Percentiles rank a stretch among this genome's conserved stretches.
Conservation (phyloP, 176 grass and related monocot species). For the Musa acuminata region DNA sequence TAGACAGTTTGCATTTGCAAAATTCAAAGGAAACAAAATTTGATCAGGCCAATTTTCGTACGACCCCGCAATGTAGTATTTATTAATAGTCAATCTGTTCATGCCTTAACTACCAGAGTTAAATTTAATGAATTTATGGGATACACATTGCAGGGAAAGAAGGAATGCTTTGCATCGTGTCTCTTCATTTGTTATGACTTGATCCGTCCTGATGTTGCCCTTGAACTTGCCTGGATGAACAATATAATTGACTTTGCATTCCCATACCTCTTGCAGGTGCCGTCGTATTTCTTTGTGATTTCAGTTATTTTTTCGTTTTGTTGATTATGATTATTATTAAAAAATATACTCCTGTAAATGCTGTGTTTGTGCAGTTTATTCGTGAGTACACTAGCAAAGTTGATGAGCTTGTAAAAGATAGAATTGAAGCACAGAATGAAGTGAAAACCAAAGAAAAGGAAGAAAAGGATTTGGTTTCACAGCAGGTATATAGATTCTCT, state of each 20-base stretch:
- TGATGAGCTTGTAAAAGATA: constrained; percentile 82
- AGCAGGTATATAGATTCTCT: constrained; percentile 47
- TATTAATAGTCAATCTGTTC: neutral
- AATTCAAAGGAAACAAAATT: neutral
- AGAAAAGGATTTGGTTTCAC: constrained; percentile 82
- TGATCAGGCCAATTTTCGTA: too few relatives aligned
- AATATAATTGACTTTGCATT: constrained; percentile 96
- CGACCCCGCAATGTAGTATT: neutral
- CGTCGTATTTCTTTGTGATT: neutral
- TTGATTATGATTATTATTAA: neutral
- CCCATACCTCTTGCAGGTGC: constrained; percentile 94
- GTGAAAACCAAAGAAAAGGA: constrained; percentile 79
- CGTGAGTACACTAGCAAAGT: constrained; percentile 91
- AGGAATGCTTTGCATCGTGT: constrained; percentile 96
- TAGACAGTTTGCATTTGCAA: neutral
- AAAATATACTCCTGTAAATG: neutral
- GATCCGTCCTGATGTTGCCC: constrained; percentile 81
- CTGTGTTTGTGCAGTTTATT: constrained; percentile 44
- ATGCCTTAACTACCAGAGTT: neutral
- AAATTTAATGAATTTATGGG: constrained; percentile 2
- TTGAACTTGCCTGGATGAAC: constrained; percentile 98
- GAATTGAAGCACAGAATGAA: constrained; percentile 70
- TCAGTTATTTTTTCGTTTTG: neutral
- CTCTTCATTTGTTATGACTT: constrained; percentile 97
- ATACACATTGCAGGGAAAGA: constrained; percentile 77